These are phyloP conservation scores for Capsicum rhomboideum DNA, from an alignment of 257 asterid genomes.

Conservation along the genomic window DNA sequence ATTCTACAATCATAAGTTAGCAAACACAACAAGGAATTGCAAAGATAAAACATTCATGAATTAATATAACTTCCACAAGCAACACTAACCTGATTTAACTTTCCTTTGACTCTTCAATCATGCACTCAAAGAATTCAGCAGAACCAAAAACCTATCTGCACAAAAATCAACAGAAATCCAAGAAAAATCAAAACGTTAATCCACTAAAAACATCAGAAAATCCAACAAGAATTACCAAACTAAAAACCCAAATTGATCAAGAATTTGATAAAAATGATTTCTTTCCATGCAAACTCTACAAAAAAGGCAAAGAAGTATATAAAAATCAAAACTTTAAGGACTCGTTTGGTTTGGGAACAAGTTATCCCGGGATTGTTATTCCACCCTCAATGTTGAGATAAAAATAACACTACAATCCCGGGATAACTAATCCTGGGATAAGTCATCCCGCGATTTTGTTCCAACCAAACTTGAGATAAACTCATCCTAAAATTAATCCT, in stretches of 20 bases:
- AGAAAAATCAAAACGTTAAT: not conserved
- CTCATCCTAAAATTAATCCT: too few relatives aligned
- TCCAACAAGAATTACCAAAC: not conserved
- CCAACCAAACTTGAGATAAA: too few relatives aligned
- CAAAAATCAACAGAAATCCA: not conserved
- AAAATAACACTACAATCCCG: too few relatives aligned
- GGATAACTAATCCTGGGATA: too few relatives aligned
- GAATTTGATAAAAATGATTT: not conserved
- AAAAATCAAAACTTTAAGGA: not conserved
- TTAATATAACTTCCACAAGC: not conserved
- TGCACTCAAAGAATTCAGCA: not conserved
- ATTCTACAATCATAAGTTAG: not conserved
- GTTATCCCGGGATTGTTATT: too few relatives aligned
- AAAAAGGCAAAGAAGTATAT: not conserved
- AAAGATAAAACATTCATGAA: not conserved
- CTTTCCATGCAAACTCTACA: not conserved
- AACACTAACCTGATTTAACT: not conserved
- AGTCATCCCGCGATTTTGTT: too few relatives aligned
- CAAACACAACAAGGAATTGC: not conserved
- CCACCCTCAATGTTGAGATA: too few relatives aligned
- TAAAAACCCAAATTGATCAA: not conserved
- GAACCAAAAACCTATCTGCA: not conserved
- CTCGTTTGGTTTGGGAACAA: too few relatives aligned
- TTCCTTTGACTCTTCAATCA: not conserved
- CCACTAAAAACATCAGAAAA: not conserved